phyloP scores from a whole-genome alignment of 352 stramenopile species.

The Lagenidium sp. region DNA sequence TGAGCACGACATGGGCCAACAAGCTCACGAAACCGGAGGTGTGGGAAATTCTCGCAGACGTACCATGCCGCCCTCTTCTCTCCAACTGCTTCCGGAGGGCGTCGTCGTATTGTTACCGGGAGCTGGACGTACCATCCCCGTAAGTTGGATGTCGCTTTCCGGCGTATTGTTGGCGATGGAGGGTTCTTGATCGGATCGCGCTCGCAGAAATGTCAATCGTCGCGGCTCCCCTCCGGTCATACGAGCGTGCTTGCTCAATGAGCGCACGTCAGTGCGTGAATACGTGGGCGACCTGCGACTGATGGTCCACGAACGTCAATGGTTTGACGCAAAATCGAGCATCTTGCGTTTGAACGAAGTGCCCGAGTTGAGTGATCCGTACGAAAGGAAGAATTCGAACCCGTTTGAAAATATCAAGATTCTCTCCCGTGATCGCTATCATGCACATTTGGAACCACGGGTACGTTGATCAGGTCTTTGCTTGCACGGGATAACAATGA shows the following conservation, averaged over 20 bases:
- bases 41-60: slow-evolving; percentile 76
- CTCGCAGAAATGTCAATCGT: slow-evolving; percentile 75
- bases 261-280: slow-evolving; percentile 79
- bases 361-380: slow-evolving; percentile 44
- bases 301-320: slow-evolving; percentile 66
- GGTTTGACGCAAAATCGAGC: slow-evolving; percentile 39
- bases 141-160: slow-evolving; percentile 21
- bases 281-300: slow-evolving; percentile 77
- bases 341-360: slow-evolving; percentile 37
- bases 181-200: too few species aligned
- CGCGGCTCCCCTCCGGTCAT: slow-evolving; percentile 77
- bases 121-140: slow-evolving; percentile 79
- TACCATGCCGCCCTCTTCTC: slow-evolving; percentile 69
- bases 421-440: too few species aligned
- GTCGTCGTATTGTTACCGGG: slow-evolving; percentile 81
- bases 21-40: slow-evolving; percentile 76
- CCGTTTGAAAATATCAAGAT: slow-evolving; percentile 64
- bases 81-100: slow-evolving; percentile 78
- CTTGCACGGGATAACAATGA: too few species aligned
- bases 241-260: slow-evolving; percentile 70
- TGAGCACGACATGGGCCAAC: slow-evolving; percentile 65
- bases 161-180: too few species aligned
- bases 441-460: too few species aligned
- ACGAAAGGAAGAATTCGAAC: slow-evolving; percentile 28
- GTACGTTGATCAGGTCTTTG: too few species aligned